Conservation (phyloP, 129 eudicot species). For the Deinandra increscens region DNA sequence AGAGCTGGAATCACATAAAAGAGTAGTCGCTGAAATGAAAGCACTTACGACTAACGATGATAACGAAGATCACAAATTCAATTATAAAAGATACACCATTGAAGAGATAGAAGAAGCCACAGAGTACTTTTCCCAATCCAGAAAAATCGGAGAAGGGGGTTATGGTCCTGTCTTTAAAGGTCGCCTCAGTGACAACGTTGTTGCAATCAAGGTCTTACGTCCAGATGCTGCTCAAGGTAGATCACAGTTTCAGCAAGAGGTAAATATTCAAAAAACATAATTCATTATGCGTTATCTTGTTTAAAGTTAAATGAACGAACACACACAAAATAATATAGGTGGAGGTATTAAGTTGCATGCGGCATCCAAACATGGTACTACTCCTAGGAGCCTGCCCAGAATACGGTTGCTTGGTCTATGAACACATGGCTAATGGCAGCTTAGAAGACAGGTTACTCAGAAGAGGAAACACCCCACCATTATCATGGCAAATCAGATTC, state of each 20-base stretch:
- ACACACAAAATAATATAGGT: constrained; percentile 25
- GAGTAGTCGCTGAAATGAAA: constrained; percentile 41
- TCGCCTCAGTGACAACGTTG: constrained; percentile 55
- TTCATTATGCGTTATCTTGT: background rate
- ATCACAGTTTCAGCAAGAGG: constrained; percentile 75
- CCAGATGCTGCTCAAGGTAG: constrained; percentile 83
- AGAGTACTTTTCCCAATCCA: constrained; percentile 42
- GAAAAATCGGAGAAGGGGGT: constrained; percentile 84
- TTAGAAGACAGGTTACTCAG: constrained; percentile 60
- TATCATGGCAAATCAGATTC: constrained; percentile 70
- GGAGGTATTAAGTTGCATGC: constrained; percentile 62
- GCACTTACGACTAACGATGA: constrained; percentile 31
- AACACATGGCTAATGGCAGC: constrained; percentile 80
- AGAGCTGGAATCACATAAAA: constrained; percentile 36
- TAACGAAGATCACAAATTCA: constrained; percentile 5
- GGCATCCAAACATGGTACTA: constrained; percentile 74
- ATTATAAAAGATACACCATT: constrained; percentile 60
- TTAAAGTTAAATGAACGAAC: too few species aligned
- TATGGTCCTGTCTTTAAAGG: constrained; percentile 86
- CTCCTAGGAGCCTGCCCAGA: constrained; percentile 91
- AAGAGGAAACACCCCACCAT: constrained; percentile 47
- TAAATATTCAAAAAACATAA: background rate
- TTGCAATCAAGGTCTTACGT: constrained; percentile 71
- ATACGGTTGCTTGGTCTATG: constrained; percentile 68
- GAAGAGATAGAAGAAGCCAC: constrained; percentile 82